These are phyloP conservation scores for Blastocystis hominis DNA, from an alignment of 352 stramenopile species.

Conservation along the genomic window DNA sequence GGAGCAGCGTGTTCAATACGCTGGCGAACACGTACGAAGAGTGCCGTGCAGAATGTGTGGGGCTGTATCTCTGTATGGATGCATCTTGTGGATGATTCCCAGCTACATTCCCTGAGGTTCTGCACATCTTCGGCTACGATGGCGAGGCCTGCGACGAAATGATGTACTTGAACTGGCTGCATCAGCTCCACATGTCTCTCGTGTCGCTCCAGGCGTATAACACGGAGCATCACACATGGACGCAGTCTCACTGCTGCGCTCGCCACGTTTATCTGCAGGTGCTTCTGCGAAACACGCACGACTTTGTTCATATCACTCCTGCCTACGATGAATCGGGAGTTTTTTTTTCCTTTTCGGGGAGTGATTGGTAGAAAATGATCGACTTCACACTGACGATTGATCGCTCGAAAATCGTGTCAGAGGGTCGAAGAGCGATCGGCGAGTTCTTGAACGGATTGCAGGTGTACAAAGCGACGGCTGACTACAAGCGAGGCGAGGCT, in stretches of 20 bases:
- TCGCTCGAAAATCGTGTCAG: conserved; percentile 25
- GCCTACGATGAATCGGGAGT: conserved; percentile 39
- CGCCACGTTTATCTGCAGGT: conserved; percentile 59
- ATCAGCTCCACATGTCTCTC: conserved; percentile 57
- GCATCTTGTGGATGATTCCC: neutral
- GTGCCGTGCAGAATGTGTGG: conserved; percentile 60
- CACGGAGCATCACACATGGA: conserved; percentile 50
- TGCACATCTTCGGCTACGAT: conserved; percentile 60
- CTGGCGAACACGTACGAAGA: conserved; percentile 60
- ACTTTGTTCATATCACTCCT: conserved; percentile 53
- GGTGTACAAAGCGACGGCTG: conserved; percentile 60
- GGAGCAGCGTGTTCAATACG: conserved; percentile 57
- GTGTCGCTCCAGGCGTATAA: conserved; percentile 59
- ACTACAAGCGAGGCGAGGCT: conserved; percentile 33
- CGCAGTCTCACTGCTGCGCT: conserved; percentile 60
- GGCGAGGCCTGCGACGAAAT: conserved; percentile 55
- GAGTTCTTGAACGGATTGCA: conserved; percentile 59
- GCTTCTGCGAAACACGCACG: conserved; percentile 55
- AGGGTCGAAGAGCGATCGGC: conserved; percentile 57
- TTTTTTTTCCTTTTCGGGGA: neutral
- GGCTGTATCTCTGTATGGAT: conserved; percentile 58
- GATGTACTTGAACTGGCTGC: conserved; percentile 60
- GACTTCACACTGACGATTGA: conserved; percentile 14
- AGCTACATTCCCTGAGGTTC: conserved; percentile 50
- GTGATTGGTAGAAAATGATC: neutral